phyloP scores from a whole-genome alignment of 164 flowering plant species.

The Vitis rotundifolia region DNA sequence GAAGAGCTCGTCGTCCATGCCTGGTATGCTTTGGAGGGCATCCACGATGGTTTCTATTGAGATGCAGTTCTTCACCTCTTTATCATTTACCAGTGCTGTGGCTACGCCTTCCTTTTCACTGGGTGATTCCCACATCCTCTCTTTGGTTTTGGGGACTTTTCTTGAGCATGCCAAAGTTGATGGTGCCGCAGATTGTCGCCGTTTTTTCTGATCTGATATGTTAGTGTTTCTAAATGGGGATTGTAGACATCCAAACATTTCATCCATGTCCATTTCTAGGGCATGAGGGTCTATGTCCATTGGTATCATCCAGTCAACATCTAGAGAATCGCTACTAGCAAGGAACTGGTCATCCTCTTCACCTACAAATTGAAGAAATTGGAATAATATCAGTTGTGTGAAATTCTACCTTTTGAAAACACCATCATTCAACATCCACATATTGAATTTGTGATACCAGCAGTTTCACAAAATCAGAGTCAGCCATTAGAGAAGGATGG shows the following conservation, averaged over 20 bases:
- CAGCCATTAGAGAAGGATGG: no score
- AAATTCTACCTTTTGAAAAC: no score
- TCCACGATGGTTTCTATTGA: slow-evolving; percentile 23
- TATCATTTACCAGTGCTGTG: not conserved
- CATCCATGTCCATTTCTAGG: not conserved
- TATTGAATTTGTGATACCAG: no score
- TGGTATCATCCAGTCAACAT: not conserved
- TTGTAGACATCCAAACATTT: slow-evolving; percentile 5
- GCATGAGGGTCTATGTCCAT: not conserved
- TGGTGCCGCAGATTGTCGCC: slow-evolving; percentile 11
- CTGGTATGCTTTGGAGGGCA: slow-evolving; percentile 30
- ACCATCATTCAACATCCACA: no score
- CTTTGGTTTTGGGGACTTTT: slow-evolving; percentile 7
- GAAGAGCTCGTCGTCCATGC: slow-evolving; percentile 28
- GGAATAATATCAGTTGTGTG: not conserved
- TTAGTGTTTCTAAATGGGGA: slow-evolving; percentile 9
- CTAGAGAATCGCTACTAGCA: not conserved
- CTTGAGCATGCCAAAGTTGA: not conserved
- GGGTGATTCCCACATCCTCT: slow-evolving; percentile 3
- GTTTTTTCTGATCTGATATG: slow-evolving; percentile 4
- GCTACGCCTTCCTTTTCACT: slow-evolving; percentile 1
- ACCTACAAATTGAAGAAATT: slow-evolving; percentile 1
- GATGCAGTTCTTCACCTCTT: not conserved
- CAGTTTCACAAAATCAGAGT: no score
- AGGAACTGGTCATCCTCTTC: slow-evolving; percentile 6